Percentiles rank a stretch among this genome's conserved stretches.
Conservation (phyloP, 1,284 basidiomycete genomes). For the Rhizoctonia solani region DNA sequence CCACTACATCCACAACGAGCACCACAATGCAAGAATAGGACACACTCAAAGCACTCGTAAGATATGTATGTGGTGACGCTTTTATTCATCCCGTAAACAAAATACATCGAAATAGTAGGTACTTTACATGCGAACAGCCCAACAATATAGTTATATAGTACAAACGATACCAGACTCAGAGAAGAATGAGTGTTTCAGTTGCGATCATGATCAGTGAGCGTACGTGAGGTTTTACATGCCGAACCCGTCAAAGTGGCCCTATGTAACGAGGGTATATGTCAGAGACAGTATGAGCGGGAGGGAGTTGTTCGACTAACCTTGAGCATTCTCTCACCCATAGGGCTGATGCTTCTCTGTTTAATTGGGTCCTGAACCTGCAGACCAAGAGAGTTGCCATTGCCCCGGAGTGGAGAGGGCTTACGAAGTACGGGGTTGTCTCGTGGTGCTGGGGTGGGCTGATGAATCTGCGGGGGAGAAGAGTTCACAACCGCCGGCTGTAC, state of each 20-base stretch:
- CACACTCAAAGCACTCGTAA: too few relatives aligned
- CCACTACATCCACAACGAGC: too few relatives aligned
- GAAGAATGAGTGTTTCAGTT: background rate
- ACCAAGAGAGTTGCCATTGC: background rate
- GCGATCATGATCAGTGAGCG: background rate
- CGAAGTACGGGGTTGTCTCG: conserved; percentile 13
- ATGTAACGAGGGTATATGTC: background rate
- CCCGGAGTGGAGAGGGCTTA: conserved; percentile 26
- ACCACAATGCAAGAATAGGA: too few relatives aligned
- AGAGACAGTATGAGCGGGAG: background rate
- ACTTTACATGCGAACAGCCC: too few relatives aligned
- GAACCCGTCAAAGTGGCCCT: conserved; percentile 40
- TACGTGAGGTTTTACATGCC: background rate
- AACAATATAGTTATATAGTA: conserved; percentile 29
- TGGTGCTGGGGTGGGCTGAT: conserved; percentile 20
- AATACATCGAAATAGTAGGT: too few relatives aligned
- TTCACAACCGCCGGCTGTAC: background rate
- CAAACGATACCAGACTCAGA: background rate
- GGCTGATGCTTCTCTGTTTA: conserved; percentile 36
- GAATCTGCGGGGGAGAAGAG: background rate
- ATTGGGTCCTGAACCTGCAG: conserved; percentile 4
- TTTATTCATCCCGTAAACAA: background rate
- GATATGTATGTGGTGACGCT: background rate
- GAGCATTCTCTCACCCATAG: conserved; percentile 39
- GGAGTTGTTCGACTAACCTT: conserved; percentile 15